A percentile compares a stretch with the other conserved stretches of the same genome.
Conservation (phyloP, 2,329 filamentous ascomycete species). For the Fusarium sororula region DNA sequence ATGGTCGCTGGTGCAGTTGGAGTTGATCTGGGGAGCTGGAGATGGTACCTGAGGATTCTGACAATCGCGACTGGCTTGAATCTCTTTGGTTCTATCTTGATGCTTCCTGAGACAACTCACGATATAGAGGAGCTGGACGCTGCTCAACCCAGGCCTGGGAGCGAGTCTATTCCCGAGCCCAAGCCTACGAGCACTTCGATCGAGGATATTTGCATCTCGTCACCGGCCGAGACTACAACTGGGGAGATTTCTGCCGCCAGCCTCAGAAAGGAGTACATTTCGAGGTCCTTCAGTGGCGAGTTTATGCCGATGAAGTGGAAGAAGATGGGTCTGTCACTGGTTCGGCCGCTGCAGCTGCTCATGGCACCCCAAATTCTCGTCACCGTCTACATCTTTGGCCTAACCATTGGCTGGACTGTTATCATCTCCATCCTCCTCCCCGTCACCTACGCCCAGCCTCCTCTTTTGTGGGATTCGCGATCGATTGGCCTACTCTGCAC, state of each 20-base stretch:
- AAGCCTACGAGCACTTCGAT: neutral
- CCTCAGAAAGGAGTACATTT: neutral
- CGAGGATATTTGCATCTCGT: neutral
- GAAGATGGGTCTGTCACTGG: neutral
- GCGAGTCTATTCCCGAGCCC: neutral
- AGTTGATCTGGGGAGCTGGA: neutral
- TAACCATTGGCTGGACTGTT: constrained; percentile 9
- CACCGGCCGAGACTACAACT: neutral
- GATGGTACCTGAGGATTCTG: constrained; percentile 8
- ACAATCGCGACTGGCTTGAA: neutral
- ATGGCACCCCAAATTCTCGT: neutral
- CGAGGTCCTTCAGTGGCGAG: neutral
- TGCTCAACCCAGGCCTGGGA: neutral
- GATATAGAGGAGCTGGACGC: neutral
- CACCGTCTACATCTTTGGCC: constrained; percentile 1
- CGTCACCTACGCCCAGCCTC: neutral
- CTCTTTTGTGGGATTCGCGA: neutral
- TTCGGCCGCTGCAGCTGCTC: neutral
- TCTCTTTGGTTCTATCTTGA: neutral
- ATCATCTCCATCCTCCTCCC: neutral
- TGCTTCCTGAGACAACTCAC: constrained; percentile 2
- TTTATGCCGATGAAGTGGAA: neutral
- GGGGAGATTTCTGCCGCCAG: neutral
- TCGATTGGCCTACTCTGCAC: neutral
- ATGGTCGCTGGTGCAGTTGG: neutral